These are phyloP conservation scores for Phytophthora cryptogea DNA, from an alignment of 352 stramenopile species.

Conservation along the genomic window DNA sequence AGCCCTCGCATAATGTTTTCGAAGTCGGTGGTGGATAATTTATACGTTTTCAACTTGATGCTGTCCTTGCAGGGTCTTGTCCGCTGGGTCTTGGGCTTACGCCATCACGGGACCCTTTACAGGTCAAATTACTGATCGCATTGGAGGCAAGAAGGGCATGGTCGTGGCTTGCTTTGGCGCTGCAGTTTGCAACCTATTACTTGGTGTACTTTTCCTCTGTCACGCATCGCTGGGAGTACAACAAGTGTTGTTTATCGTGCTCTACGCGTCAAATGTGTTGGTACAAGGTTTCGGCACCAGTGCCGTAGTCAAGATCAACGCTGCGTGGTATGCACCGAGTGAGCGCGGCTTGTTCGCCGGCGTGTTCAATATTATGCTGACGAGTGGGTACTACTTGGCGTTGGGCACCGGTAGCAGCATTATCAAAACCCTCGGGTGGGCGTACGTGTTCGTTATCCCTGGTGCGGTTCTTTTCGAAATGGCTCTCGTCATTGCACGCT, in stretches of 20 bases:
- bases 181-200: slow-evolving; percentile 55
- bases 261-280: slow-evolving; percentile 64
- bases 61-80: slow-evolving; percentile 44
- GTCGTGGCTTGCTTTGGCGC: slow-evolving; percentile 56
- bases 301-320: slow-evolving; percentile 76
- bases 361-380: slow-evolving; percentile 79
- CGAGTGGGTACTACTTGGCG: slow-evolving; percentile 64
- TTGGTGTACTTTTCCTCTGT: slow-evolving; percentile 52
- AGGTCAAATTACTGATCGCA: slow-evolving; percentile 63
- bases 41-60: background rate
- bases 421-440: slow-evolving; percentile 52
- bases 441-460: slow-evolving; percentile 60
- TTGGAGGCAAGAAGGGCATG: slow-evolving; percentile 66
- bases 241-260: slow-evolving; percentile 48
- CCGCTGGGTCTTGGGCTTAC: slow-evolving; percentile 62
- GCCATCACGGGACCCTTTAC: slow-evolving; percentile 58
- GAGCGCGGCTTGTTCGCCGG: slow-evolving; percentile 65
- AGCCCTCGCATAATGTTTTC: background rate
- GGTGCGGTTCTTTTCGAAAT: slow-evolving; percentile 47
- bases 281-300: slow-evolving; percentile 71
- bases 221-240: slow-evolving; percentile 30
- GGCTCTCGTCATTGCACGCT: slow-evolving; percentile 49
- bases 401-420: slow-evolving; percentile 59
- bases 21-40: background rate
- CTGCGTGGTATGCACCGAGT: slow-evolving; percentile 56